Percentiles rank a stretch among this genome's conserved stretches.
These are phyloP conservation scores for Zymoseptoria pseudotritici DNA, from an alignment of 2,329 filamentous ascomycete species.

Conservation along the genomic window DNA sequence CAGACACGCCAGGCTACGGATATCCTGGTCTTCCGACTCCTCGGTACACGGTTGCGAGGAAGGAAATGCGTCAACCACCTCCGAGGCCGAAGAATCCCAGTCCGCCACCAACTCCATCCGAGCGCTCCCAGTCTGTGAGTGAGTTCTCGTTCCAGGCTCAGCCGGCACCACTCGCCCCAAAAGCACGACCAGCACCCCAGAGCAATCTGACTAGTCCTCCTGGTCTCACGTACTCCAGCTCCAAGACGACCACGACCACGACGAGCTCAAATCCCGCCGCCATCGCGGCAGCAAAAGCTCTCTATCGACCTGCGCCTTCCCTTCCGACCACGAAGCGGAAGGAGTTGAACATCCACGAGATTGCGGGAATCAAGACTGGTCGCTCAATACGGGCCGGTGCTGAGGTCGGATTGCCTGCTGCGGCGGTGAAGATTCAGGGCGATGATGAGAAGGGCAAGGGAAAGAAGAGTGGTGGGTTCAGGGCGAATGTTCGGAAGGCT, in stretches of 20 bases:
- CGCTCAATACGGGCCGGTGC: neutral
- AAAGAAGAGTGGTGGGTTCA: neutral
- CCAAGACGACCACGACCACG: neutral
- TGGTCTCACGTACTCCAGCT: neutral
- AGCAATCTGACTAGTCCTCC: neutral
- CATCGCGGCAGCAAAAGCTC: neutral
- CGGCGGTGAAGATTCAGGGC: neutral
- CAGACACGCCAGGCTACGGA: neutral
- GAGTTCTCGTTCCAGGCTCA: neutral
- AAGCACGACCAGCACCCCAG: neutral
- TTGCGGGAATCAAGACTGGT: neutral
- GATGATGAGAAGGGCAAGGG: neutral
- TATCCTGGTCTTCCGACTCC: neutral
- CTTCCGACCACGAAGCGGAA: neutral
- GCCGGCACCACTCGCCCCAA: neutral
- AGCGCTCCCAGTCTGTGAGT: neutral
- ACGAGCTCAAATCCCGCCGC: neutral
- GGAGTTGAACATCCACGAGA: neutral
- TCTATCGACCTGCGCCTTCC: neutral
- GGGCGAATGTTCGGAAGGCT: neutral
- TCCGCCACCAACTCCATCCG: neutral
- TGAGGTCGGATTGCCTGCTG: neutral
- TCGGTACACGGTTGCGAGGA: neutral
- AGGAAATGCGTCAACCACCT: neutral
- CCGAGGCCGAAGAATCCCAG: neutral